Base-by-base conservation (phyloP, 257 asterid species). In the Avicennia marina region DNA sequence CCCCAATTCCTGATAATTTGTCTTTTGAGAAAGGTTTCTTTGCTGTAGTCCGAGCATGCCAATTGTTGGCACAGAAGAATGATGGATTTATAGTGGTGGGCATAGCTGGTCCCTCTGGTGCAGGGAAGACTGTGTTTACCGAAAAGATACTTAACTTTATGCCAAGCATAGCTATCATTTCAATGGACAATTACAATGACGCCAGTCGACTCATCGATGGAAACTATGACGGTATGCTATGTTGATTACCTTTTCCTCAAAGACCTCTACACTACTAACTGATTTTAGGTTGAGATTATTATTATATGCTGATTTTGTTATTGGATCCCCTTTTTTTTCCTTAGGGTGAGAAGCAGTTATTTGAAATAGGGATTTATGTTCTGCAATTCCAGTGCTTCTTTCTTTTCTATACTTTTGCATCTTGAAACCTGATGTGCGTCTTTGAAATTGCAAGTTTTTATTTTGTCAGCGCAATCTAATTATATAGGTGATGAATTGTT, bases 121-220 rank as follows among this genome's bases (percentile, higher is more conserved):
- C 99, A 43, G 99, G 99, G 58, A 93, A 93, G 78, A 86, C 97
- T 56, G 79, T 82, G 18, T 75, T 75, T n/a, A 75, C 85, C 2
- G 85, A 78, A 56, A 78, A 78, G 75, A 80, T 91, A 53, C 65
- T 84, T 18, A 89, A 76, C 70, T 86, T 89, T 65, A 84, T 93
- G 97, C 97, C 97, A 15, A 84, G 82, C 71, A 69, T 93, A 61
- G 96, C 91, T 26, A 89, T 93, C 64, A 93, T 93, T 65, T 89
- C 99, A 54, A 93, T 93, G 99, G 99, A 93, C 65, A 86, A 93
- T 66, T 93, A 93, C 76, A 93, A 93, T 61, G 99, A 93, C 68
- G 76, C 96, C 24, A 93, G 97, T 78, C 90, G 97, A 54, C 77
- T 93, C 47, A 71, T 93, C 22, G 99, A 93, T 84, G 99, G 99